Base-by-base conservation (phyloP, 169 alveolate genomes). In the Plasmodium adleri region DNA sequence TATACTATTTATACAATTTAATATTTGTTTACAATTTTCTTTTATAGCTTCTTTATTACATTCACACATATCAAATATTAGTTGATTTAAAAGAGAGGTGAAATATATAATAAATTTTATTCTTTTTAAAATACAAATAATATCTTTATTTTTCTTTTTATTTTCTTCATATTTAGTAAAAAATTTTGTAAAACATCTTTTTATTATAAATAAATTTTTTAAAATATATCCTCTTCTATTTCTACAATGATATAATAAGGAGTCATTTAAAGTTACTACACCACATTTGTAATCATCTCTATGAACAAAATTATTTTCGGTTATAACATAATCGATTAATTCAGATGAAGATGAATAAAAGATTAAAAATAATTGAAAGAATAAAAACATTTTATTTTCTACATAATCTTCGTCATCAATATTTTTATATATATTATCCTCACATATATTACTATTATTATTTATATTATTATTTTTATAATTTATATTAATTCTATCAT, bases 231-330 rank as follows among this genome's bases (percentile, higher is more conserved):
- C 8, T 54, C 86, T 71, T 22, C 47, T 70, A 15, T 50, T 45
- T 24, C 92, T 71, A 62, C 92, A 86, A 20, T 15, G 73, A 24
- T 86, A 20, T 3, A 86, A 28, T 54, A 86, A 56, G 8, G 88
- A 45, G 26, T 62, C 88, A 39, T 49, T 71, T 62, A 86, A n/a
- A 12, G 45, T 71, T 3, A 72, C 28, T 32, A 70, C 3, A 3
- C 87, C 92, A 5, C n/a, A 10, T 50, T 72, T 86, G 52, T 86
- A 86, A 39, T 86, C 92, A n/a, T 86, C 92, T 47, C 87, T 86
- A 22, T 86, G 92, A 52, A 86, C 56, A 39, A 62, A 45, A 28
- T 22, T 32, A 62, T 71, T 72, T n/a, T 22, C 52, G 47, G 76
- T 50, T 17, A 86, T 22, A 49, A 86, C 15, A 64, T 86, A 66